Evolutionary conservation across 768 basidiomycete species (phyloP).

Genomic region (Tylopilus balloui): DNA sequence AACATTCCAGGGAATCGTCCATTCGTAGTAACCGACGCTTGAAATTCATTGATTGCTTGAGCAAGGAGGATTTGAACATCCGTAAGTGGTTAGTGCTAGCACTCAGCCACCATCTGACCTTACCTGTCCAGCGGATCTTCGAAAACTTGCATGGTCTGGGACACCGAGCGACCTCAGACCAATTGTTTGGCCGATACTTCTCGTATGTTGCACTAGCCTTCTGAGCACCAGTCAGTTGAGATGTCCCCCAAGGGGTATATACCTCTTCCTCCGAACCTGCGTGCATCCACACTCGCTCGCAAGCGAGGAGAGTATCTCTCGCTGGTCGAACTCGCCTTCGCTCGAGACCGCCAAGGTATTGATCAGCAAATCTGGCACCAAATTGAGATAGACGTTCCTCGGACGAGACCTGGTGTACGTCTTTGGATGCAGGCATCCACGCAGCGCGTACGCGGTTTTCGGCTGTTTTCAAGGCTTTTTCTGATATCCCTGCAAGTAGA

Average conservation of each 20-base stretch:
- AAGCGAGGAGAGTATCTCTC: conserved; percentile 92
- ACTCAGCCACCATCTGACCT: conserved; percentile 2
- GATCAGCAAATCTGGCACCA: conserved; percentile 99
- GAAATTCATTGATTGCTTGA: conserved; percentile 80
- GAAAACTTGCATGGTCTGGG: conserved; percentile 93
- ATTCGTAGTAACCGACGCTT: conserved; percentile 73
- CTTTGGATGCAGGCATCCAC: conserved; percentile 91
- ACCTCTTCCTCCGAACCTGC: conserved; percentile 74
- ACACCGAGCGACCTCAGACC: conserved; percentile 85
- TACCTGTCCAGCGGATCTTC: conserved; percentile 58
- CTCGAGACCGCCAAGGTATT: conserved; percentile 75
- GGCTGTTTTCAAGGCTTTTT: background rate
- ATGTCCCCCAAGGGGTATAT: conserved; percentile 73
- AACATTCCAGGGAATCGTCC: conserved; percentile 67
- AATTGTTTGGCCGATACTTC: conserved; percentile 89
- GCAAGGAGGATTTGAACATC: conserved; percentile 75
- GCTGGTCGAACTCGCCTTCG: conserved; percentile 86
- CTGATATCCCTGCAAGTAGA: conserved; percentile 44
- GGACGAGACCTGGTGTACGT: conserved; percentile 86
- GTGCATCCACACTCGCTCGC: conserved; percentile 70
- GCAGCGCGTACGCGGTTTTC: conserved; percentile 64
- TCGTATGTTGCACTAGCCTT: conserved; percentile 51
- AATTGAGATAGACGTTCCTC: conserved; percentile 96
- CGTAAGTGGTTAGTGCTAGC: conserved; percentile 41
- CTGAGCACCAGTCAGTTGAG: conserved; percentile 5